Evolutionary conservation across 2,329 filamentous ascomycete species (phyloP), one percentile per base, ranked within the genome.

Genomic region (Fonsecaea monophora): DNA sequence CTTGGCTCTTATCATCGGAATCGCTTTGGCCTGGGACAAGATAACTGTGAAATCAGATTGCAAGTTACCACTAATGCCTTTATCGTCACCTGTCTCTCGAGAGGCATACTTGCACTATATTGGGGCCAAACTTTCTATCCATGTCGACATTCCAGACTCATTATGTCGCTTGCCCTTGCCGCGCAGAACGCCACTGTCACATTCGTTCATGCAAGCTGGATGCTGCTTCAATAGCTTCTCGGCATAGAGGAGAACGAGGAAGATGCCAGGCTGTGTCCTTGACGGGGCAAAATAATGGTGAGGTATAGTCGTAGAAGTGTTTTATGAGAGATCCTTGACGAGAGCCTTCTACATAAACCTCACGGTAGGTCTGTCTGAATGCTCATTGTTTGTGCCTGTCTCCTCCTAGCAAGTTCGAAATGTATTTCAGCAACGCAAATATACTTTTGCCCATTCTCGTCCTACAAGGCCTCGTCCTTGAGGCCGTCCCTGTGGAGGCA

Each of bases 141-240:
- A 38, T 37, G 21, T 37, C 34, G 35, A 30, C 34, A 58, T 30
- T 38, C 55, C 55, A 40, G 55, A 25, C 18, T 50, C 35, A 37
- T 38, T 37, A 1, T 38, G 37, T 40, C 32, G 34, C 35, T 58
- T 58, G 37, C 37, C 35, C 32, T 40, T 58, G 55, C 55, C 35
- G 55, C 35, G 55, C 21, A 58, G 37, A 58, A 42, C 55, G 55
- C 55, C 35, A 58, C 55, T 21, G 55, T 38, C 35, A 58, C 40
- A 45, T n/a, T 45, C 40, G 15, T 45, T 45, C 40, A 45, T 45
- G 40, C 40, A 45, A 45, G 40, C 40, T 45, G 40, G 15, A 21
- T 45, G 21, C 40, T 45, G 2, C 40, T 45, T 21, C 18, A 5
- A 50, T 50, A 10, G 45, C 21, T 50, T n/a, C 13, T 58, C 55